Evolutionary conservation across 2,329 filamentous ascomycete genomes (phyloP).

Genomic region (Chaetomium globosum): DNA sequence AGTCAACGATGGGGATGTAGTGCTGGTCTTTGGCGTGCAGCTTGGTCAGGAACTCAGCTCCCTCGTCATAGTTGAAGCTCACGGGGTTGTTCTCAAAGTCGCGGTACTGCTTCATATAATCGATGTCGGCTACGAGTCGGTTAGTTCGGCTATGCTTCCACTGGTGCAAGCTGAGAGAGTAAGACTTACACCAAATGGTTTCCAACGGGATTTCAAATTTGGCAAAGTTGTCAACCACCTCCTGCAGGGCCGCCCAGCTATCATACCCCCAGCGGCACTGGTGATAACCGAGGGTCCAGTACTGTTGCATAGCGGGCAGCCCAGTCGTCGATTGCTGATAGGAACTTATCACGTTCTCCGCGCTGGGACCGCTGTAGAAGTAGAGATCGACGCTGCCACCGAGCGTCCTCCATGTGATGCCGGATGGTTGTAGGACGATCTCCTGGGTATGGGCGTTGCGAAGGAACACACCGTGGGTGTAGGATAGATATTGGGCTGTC

Average conservation of each 20-base stretch:
- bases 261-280: conserved; percentile 83
- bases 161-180: not conserved
- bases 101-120: conserved; percentile 67
- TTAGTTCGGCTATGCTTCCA: not conserved
- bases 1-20: conserved; percentile 76
- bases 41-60: conserved; percentile 61
- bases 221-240: conserved; percentile 68
- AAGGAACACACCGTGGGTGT: conserved; percentile 75
- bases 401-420: conserved; percentile 72
- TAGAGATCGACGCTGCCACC: conserved; percentile 80
- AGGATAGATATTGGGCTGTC: conserved; percentile 61
- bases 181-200: conserved; percentile 63
- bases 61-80: conserved; percentile 59
- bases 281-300: conserved; percentile 80
- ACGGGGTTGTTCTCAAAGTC: conserved; percentile 65
- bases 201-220: conserved; percentile 68
- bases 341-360: conserved; percentile 67
- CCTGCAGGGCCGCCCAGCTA: conserved; percentile 69
- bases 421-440: conserved; percentile 63
- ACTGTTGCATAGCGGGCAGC: conserved; percentile 76
- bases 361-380: conserved; percentile 73
- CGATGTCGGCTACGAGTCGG: conserved; percentile 62
- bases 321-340: conserved; percentile 71
- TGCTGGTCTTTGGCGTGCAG: conserved; percentile 67
- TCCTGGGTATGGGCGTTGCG: conserved; percentile 79